Evolutionary conservation across 177 flowering plant genomes (phyloP), one percentile per base, ranked within the genome.

Genomic region (Viscum album): DNA sequence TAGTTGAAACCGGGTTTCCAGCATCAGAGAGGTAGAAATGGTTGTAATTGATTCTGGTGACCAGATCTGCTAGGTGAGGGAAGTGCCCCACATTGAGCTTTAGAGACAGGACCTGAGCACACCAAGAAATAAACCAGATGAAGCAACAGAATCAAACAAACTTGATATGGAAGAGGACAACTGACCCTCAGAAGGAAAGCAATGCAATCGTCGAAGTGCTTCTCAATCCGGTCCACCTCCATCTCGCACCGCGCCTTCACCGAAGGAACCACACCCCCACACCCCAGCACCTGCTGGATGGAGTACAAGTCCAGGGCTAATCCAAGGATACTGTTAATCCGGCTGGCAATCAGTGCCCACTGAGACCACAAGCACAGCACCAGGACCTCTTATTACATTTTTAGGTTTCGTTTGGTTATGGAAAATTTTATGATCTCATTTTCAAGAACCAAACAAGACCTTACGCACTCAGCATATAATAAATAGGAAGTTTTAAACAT

Each of bases 11-110:
- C 81, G 90, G 74, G 81, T 79, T 88, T 52, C 99, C 98, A 70
- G 67, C 74, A 64, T 85, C 94, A 52, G 98, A 92, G 96, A 94
- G 85, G 85, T 94, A 94, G 78, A 82, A 92, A 72, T 82, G 82
- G 77, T 90, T 94, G 81, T 89, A 92, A 79, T 94, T 94, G 29
- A 94, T 91, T 72, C 96, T 82, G 13, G 96, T 94, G 29, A 94
- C 97, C 77, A 94, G 74, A 85, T 90, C 96, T 35, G 96, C 99
- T 77, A 94, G 71, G 81, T 94, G 99, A 68, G 99, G 97, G 66
- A 92, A 92, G 77, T 88, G 86, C 36, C 96, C 94, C 75, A 88
- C 97, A 60, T 95, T 92, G 72, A 92, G 94, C 79, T 92, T 95
- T 78, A 87, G 85, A 43, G 99, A 95, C 21, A 95, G 76, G 26